Evolutionary conservation across 2,329 filamentous ascomycete genomes (phyloP).

Genomic region (Metarhizium brunneum): DNA sequence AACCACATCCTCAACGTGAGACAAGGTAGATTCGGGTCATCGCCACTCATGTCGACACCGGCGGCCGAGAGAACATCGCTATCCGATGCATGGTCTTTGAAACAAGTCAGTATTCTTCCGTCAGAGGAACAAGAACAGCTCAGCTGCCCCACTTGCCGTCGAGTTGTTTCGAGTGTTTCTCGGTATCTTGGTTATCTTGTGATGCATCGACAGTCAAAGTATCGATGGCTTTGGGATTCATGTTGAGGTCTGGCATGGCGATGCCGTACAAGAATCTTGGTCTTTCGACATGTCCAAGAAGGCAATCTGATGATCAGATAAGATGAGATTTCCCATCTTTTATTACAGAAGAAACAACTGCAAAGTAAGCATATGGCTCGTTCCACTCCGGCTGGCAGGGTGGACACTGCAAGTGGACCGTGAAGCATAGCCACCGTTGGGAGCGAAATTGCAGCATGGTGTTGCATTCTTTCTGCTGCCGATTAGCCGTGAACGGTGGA

Average conservation of each 20-base stretch:
- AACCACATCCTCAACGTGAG: constrained; percentile 30
- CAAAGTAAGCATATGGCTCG: not conserved
- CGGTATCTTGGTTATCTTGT: not conserved
- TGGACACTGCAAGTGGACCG: not conserved
- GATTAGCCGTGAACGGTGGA: not conserved
- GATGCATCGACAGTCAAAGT: not conserved
- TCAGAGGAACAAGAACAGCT: too few species aligned
- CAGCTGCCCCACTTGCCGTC: not conserved
- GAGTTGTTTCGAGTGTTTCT: not conserved
- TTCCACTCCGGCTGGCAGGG: not conserved
- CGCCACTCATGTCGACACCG: constrained; percentile 18
- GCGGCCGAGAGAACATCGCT: constrained; percentile 20
- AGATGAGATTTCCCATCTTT: not conserved
- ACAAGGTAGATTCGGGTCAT: constrained; percentile 20
- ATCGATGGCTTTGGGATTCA: not conserved
- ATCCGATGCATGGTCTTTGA: not conserved
- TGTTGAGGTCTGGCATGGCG: not conserved
- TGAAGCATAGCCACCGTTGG: not conserved
- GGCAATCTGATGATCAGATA: not conserved
- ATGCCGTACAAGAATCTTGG: not conserved
- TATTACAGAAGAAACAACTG: not conserved
- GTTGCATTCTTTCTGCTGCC: not conserved
- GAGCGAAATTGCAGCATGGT: not conserved
- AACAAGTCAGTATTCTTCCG: not conserved
- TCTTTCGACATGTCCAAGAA: not conserved